These are phyloP conservation scores for Microascus cirrosus DNA, from an alignment of 2,329 filamentous ascomycete species.

Conservation along the genomic window DNA sequence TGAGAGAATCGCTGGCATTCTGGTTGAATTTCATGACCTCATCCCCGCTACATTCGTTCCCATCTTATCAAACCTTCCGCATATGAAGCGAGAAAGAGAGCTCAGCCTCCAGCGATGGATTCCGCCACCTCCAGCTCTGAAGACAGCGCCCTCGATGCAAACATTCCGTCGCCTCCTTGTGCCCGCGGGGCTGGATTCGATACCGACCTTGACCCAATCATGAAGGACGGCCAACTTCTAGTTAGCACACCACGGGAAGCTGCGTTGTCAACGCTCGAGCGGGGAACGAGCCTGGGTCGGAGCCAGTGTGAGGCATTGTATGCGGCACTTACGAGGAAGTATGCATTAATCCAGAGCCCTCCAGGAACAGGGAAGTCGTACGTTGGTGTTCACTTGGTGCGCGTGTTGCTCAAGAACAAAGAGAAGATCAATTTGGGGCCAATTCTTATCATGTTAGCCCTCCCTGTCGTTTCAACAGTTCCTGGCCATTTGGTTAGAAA, in stretches of 20 bases:
- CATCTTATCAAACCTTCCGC: not conserved
- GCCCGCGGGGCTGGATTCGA: not conserved
- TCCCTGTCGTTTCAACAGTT: not conserved
- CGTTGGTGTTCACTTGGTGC: conserved; percentile 52
- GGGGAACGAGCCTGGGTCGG: conserved; percentile 35
- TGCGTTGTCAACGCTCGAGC: not conserved
- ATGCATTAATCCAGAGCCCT: conserved; percentile 60
- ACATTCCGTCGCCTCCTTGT: not conserved
- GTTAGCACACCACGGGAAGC: not conserved
- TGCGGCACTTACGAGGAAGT: conserved; percentile 35
- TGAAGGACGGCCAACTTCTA: not conserved
- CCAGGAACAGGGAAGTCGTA: conserved; percentile 71
- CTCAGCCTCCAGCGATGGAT: not conserved
- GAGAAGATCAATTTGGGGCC: conserved; percentile 28
- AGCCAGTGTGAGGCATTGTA: conserved; percentile 40
- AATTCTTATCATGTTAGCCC: conserved; percentile 21
- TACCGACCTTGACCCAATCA: not conserved
- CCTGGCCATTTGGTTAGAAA: too few relatives aligned
- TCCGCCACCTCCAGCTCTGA: not conserved
- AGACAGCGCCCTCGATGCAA: not conserved
- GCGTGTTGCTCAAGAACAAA: conserved; percentile 35
- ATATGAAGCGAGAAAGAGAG: not conserved
- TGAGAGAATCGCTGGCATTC: not conserved
- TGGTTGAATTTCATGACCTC: not conserved
- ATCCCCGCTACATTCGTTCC: not conserved